Percentiles rank a stretch among this genome's conserved stretches.
phyloP scores from a whole-genome alignment of 202 grass and related monocot genomes.

The Sporobolus alterniflorus region DNA sequence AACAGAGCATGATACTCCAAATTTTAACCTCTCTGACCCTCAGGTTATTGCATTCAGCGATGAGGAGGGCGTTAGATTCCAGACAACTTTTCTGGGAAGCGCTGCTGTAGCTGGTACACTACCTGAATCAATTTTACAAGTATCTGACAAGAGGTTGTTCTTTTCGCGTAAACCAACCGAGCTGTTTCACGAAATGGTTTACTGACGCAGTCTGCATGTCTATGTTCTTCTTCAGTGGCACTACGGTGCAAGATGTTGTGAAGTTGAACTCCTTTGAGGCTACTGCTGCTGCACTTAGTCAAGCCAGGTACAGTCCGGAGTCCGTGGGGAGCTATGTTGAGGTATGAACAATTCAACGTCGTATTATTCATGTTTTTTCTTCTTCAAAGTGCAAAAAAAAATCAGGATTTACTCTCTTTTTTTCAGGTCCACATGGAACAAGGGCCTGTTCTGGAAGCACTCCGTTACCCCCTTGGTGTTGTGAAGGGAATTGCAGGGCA shows the following conservation, averaged over 20 bases:
- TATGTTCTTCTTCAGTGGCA: conserved; percentile 57
- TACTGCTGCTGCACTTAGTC: conserved; percentile 47
- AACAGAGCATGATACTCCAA: background rate
- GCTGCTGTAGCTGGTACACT: conserved; percentile 95
- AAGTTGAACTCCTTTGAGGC: conserved; percentile 75
- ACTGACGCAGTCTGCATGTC: conserved; percentile 42
- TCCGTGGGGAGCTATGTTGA: conserved; percentile 90
- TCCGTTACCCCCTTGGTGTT: conserved; percentile 78
- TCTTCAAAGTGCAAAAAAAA: too few species aligned
- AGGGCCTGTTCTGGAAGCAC: conserved; percentile 92
- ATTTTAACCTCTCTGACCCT: background rate
- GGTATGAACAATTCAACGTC: conserved; percentile 42
- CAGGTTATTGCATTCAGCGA: conserved; percentile 99
- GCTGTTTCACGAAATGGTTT: background rate
- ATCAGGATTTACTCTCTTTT: background rate
- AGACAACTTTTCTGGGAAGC: conserved; percentile 97
- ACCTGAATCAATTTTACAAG: conserved; percentile 85
- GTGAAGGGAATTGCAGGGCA: conserved; percentile 98
- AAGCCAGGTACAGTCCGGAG: conserved; percentile 63
- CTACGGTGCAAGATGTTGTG: conserved; percentile 79
- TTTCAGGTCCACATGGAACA: conserved; percentile 92
- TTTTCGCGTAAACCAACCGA: conserved; percentile 38
- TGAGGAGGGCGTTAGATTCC: conserved; percentile 95
- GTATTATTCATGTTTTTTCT: too few species aligned
- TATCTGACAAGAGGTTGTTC: conserved; percentile 94